Conservation (phyloP, 2,329 filamentous ascomycete species). For the Trichophyton mentagrophytes region DNA sequence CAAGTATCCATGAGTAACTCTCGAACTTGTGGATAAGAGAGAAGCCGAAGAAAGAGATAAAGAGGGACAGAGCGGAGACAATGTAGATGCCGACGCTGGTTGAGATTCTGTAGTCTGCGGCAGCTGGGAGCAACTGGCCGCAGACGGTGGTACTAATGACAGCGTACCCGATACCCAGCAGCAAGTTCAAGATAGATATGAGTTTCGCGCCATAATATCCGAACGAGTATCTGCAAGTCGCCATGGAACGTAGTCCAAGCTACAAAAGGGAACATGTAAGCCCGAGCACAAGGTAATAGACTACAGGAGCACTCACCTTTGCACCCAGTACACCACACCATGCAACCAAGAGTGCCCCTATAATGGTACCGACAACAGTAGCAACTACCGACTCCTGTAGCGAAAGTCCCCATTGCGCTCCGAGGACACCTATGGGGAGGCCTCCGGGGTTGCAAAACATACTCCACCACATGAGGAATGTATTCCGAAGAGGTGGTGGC, state of each 20-base stretch:
- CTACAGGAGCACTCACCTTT: neutral
- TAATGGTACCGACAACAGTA: conserved; percentile 29
- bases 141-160: conserved; percentile 1
- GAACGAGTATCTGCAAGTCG: conserved; percentile 1
- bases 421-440: conserved; percentile 32
- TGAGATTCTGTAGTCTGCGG: neutral
- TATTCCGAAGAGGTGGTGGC: conserved; percentile 31
- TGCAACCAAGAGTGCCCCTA: conserved; percentile 31
- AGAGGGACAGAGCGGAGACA: neutral
- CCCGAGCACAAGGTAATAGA: neutral
- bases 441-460: conserved; percentile 33
- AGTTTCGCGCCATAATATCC: neutral
- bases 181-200: neutral
- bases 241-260: conserved; percentile 1
- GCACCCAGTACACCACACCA: conserved; percentile 21
- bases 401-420: conserved; percentile 37
- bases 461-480: conserved; percentile 36
- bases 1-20: conserved; percentile 3
- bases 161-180: neutral
- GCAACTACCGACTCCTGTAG: conserved; percentile 33
- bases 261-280: neutral
- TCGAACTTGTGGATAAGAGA: neutral
- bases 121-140: neutral
- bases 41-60: conserved; percentile 4
- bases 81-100: conserved; percentile 1